A percentile compares a stretch with the other conserved stretches of the same genome.
phyloP scores from a whole-genome alignment of 2,329 filamentous ascomycete genomes.

The Coniochaeta ligniaria region DNA sequence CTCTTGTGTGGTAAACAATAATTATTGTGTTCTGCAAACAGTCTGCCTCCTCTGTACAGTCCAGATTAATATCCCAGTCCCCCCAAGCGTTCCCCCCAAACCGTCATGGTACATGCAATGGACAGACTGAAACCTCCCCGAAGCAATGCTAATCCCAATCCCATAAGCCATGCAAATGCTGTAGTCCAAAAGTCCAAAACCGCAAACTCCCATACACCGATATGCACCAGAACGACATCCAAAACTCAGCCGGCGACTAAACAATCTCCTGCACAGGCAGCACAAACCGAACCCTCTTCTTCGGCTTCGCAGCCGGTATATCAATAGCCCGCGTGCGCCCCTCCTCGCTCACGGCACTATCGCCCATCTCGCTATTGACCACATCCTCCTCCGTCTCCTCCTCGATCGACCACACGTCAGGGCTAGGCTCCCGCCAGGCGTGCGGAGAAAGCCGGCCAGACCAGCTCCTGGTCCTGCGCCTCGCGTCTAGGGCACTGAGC shows the following conservation, averaged over 20 bases:
- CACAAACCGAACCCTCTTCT: slow-evolving; percentile 50
- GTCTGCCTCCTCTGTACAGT: background rate
- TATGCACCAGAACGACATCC: background rate
- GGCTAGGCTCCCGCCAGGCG: slow-evolving; percentile 51
- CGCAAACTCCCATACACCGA: background rate
- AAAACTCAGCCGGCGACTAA: background rate
- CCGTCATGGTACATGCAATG: background rate
- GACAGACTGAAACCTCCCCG: background rate
- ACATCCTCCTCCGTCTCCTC: slow-evolving; percentile 46
- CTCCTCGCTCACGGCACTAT: slow-evolving; percentile 19
- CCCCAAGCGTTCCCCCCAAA: background rate
- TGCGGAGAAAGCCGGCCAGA: slow-evolving; percentile 30
- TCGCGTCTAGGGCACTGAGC: slow-evolving; percentile 13
- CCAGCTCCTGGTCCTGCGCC: slow-evolving; percentile 16
- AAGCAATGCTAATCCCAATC: background rate
- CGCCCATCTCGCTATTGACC: slow-evolving; percentile 33
- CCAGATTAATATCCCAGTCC: background rate
- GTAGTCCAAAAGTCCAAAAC: background rate
- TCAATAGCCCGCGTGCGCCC: slow-evolving; percentile 21
- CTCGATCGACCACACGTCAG: slow-evolving; percentile 53
- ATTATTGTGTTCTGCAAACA: background rate
- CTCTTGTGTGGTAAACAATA: background rate
- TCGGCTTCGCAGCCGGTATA: slow-evolving; percentile 38
- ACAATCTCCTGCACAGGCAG: slow-evolving; percentile 35
- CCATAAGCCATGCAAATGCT: background rate